Conservation (phyloP, 257 asterid genomes). For the Avicennia marina region DNA sequence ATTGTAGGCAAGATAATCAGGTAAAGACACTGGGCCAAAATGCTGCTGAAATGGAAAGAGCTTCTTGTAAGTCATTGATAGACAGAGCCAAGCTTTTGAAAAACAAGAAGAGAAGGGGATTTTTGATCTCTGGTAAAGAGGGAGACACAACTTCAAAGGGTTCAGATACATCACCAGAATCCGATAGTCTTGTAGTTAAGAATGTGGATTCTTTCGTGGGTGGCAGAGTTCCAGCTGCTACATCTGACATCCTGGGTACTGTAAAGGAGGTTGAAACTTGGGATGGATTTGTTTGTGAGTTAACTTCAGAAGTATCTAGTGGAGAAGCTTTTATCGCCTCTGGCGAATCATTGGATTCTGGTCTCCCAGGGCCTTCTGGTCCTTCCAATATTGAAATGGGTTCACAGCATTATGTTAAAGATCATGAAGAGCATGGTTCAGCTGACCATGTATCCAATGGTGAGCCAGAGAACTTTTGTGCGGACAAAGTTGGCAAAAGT, state of each 20-base stretch:
- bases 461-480: conserved; percentile 44
- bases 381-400: conserved; percentile 26
- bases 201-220: conserved; percentile 23
- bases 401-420: conserved; percentile 28
- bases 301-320: conserved; percentile 28
- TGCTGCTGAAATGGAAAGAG: conserved; percentile 15
- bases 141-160: conserved; percentile 20
- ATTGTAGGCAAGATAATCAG: conserved; percentile 16
- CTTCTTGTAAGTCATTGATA: conserved; percentile 19
- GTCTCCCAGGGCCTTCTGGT: conserved; percentile 28
- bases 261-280: too few relatives aligned
- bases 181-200: conserved; percentile 24
- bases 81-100: conserved; percentile 20
- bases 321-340: conserved; percentile 36
- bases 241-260: conserved; percentile 28
- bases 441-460: conserved; percentile 38
- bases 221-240: conserved; percentile 20
- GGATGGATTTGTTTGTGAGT: conserved; percentile 29
- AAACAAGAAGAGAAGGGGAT: conserved; percentile 24
- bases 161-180: conserved; percentile 26
- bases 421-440: conserved; percentile 27
- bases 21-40: conserved; percentile 17
- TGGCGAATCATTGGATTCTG: conserved; percentile 41
- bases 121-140: conserved; percentile 28
- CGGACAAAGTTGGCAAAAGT: conserved; percentile 29